phyloP scores from a whole-genome alignment of 106 monocot species.

The Dendrobium officinale region DNA sequence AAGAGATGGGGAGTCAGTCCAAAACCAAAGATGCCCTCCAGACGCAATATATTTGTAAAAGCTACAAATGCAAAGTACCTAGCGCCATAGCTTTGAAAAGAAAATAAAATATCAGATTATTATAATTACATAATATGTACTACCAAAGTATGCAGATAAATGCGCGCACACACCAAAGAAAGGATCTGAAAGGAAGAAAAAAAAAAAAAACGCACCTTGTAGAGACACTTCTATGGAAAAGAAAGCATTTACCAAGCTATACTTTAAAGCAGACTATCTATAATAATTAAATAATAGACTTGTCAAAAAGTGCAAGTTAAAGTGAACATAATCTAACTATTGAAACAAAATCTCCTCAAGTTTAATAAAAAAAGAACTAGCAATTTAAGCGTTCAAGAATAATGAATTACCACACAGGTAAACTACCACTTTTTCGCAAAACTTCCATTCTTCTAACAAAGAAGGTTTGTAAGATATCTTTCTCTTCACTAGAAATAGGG shows the following conservation, averaged over 20 bases:
- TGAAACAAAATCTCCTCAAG: background rate
- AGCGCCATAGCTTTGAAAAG: background rate
- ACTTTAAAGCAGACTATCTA: background rate
- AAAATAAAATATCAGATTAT: background rate
- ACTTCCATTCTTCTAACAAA: background rate
- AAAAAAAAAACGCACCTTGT: background rate
- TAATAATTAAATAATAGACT: background rate
- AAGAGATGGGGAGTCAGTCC: background rate
- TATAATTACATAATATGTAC: background rate
- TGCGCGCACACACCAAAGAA: background rate
- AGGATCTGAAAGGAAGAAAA: background rate
- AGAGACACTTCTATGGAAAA: background rate
- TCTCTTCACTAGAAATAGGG: background rate
- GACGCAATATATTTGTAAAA: background rate
- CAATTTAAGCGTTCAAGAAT: background rate
- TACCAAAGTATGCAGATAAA: background rate
- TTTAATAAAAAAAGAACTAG: background rate
- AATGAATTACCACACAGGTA: background rate
- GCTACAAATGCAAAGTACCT: background rate
- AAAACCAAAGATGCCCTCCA: background rate
- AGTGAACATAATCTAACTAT: background rate
- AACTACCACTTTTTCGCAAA: background rate
- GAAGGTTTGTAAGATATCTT: background rate
- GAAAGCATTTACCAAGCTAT: background rate
- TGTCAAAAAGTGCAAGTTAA: background rate